Evolutionary conservation across 495 filamentous ascomycete species (phyloP).

Genomic region (Gamarada debralockiae): DNA sequence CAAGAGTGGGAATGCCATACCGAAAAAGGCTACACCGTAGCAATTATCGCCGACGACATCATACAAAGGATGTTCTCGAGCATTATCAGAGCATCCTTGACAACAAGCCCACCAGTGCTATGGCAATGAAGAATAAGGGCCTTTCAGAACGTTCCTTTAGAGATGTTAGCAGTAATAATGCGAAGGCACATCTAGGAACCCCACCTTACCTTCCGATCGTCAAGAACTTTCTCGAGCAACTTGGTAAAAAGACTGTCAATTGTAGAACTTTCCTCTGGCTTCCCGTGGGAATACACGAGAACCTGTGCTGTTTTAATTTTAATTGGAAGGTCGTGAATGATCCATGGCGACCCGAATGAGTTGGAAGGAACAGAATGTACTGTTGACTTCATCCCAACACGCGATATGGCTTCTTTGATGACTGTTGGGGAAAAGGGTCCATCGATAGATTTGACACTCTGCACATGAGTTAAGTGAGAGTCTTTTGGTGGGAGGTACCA

Average conservation of each 20-base stretch:
- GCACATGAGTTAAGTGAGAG: too few species aligned
- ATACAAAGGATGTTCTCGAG: constrained; percentile 16
- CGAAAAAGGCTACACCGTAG: constrained; percentile 44
- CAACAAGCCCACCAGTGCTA: constrained; percentile 34
- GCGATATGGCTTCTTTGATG: too few species aligned
- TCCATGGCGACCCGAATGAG: too few species aligned
- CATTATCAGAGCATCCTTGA: constrained; percentile 25
- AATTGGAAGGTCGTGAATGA: too few species aligned
- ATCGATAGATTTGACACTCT: too few species aligned
- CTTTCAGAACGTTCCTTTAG: constrained; percentile 3
- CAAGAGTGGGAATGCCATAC: constrained; percentile 4
- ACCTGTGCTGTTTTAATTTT: neutral
- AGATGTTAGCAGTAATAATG: neutral
- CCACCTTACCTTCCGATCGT: neutral
- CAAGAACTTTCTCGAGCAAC: neutral
- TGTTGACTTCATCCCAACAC: too few species aligned
- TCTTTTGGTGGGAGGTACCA: too few species aligned
- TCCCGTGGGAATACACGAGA: neutral
- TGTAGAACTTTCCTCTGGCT: neutral
- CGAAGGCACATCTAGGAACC: neutral
- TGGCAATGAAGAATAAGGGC: constrained; percentile 35
- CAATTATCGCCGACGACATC: constrained; percentile 29
- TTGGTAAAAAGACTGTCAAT: neutral
- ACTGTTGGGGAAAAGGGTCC: too few species aligned
- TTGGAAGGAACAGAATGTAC: too few species aligned